These are phyloP conservation scores for Anacardium occidentale DNA, from an alignment of 345 rosid genomes.

Conservation along the genomic window DNA sequence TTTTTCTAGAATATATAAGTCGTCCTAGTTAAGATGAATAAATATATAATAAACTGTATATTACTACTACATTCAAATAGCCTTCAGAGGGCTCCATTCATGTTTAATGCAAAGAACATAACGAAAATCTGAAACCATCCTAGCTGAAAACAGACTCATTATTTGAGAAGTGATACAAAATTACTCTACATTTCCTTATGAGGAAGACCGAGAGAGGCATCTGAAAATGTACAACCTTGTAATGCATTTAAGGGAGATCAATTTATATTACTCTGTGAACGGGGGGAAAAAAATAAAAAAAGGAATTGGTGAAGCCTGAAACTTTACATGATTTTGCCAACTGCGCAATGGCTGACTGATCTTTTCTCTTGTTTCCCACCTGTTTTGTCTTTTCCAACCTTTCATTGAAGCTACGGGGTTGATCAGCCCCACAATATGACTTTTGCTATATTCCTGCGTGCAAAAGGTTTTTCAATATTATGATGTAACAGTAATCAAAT, in stretches of 20 bases:
- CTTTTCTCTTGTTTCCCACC: slow-evolving; percentile 80
- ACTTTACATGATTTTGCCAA: slow-evolving; percentile 19
- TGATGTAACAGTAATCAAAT: background rate
- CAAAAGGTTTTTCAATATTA: background rate
- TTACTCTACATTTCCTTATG: slow-evolving; percentile 20
- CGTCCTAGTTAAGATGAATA: too few relatives aligned
- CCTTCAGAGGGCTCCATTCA: background rate
- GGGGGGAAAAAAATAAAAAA: background rate
- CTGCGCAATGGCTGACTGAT: slow-evolving; percentile 44
- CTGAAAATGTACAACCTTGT: slow-evolving; percentile 26
- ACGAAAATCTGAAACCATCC: background rate
- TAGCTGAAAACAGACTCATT: slow-evolving; percentile 11
- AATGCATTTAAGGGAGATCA: slow-evolving; percentile 10
- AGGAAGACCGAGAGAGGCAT: slow-evolving; percentile 4
- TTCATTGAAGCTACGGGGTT: slow-evolving; percentile 91
- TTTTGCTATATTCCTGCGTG: slow-evolving; percentile 75
- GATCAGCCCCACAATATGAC: slow-evolving; percentile 72
- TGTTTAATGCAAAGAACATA: background rate
- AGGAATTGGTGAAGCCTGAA: slow-evolving; percentile 3
- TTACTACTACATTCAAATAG: too few relatives aligned
- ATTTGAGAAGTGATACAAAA: slow-evolving; percentile 26
- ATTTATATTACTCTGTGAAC: slow-evolving; percentile 22
- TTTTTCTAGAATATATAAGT: too few relatives aligned
- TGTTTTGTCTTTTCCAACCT: slow-evolving; percentile 94
- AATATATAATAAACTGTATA: too few relatives aligned